phyloP scores from a whole-genome alignment of 164 flowering plant species.

The Chloranthus sessilifolius region DNA sequence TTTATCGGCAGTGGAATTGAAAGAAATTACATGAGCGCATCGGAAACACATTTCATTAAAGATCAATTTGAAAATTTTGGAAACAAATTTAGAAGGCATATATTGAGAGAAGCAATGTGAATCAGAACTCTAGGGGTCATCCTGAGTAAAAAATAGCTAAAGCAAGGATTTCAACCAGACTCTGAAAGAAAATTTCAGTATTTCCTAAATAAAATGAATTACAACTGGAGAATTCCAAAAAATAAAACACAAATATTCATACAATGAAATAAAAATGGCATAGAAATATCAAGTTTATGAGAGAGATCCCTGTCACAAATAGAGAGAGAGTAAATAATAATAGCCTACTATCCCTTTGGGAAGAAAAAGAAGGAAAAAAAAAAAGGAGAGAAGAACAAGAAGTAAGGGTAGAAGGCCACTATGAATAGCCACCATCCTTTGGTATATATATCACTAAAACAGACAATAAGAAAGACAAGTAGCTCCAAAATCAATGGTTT shows the following conservation, averaged over 20 bases:
- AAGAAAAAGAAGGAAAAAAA: slow-evolving; percentile 11
- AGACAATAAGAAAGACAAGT: background rate
- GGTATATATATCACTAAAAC: slow-evolving; percentile 1
- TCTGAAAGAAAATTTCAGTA: background rate
- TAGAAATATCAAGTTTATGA: slow-evolving; percentile 3
- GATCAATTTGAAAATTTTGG: too few species aligned
- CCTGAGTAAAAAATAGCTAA: too few species aligned
- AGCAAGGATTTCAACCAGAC: too few species aligned
- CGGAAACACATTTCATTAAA: too few species aligned
- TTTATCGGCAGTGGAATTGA: too few species aligned
- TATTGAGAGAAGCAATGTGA: too few species aligned
- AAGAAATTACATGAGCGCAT: too few species aligned
- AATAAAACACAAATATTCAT: slow-evolving; percentile 3
- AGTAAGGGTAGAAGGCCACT: too few species aligned
- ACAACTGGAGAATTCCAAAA: slow-evolving; percentile 9
- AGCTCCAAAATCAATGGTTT: background rate
- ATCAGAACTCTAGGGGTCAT: too few species aligned
- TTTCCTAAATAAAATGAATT: background rate
- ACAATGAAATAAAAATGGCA: slow-evolving; percentile 9
- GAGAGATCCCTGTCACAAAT: slow-evolving; percentile 5
- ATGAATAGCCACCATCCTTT: background rate
- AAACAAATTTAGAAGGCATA: too few species aligned
- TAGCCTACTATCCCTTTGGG: slow-evolving; percentile 21
- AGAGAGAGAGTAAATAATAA: too few species aligned
- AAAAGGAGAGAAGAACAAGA: background rate